phyloP scores from a whole-genome alignment of 441 rosid genomes.

The Eruca vesicaria region DNA sequence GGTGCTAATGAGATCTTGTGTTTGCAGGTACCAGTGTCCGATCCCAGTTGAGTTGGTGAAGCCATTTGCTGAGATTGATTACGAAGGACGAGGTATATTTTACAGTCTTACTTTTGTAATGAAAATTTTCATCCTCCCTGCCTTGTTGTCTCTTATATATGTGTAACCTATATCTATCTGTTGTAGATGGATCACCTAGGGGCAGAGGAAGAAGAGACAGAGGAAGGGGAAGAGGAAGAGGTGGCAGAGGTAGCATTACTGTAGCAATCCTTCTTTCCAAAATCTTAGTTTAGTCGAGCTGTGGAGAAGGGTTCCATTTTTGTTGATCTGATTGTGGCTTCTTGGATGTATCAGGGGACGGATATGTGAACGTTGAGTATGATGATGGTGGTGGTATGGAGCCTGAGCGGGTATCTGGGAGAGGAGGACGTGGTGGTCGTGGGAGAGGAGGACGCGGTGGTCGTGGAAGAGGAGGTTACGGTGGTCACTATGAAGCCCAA shows the following conservation, averaged over 20 bases:
- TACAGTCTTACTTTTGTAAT: neutral
- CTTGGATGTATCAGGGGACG: conserved; percentile 44
- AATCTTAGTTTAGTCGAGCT: neutral
- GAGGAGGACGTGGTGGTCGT: conserved; percentile 67
- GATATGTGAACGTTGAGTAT: conserved; percentile 54
- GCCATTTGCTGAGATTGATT: conserved; percentile 57
- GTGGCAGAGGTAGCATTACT: conserved; percentile 57
- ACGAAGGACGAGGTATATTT: conserved; percentile 74
- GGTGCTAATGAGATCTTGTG: neutral
- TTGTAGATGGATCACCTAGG: conserved; percentile 77
- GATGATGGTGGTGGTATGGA: conserved; percentile 86
- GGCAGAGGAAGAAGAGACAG: conserved; percentile 74
- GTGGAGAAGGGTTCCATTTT: neutral
- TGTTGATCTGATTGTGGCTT: neutral
- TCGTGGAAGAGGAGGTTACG: conserved; percentile 74
- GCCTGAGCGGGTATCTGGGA: conserved; percentile 44
- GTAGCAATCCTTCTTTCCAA: neutral
- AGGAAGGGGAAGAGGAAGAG: conserved; percentile 67
- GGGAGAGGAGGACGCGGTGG: conserved; percentile 64
- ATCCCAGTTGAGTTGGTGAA: conserved; percentile 75
- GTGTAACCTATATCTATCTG: neutral
- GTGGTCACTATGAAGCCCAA: conserved; percentile 54
- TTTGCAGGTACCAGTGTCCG: conserved; percentile 82
- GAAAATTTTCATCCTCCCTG: neutral
- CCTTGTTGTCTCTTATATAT: neutral